Percentiles rank a stretch among this genome's conserved stretches.
Conservation (phyloP, 2,329 filamentous ascomycete species). For the Talaromyces marneffei region DNA sequence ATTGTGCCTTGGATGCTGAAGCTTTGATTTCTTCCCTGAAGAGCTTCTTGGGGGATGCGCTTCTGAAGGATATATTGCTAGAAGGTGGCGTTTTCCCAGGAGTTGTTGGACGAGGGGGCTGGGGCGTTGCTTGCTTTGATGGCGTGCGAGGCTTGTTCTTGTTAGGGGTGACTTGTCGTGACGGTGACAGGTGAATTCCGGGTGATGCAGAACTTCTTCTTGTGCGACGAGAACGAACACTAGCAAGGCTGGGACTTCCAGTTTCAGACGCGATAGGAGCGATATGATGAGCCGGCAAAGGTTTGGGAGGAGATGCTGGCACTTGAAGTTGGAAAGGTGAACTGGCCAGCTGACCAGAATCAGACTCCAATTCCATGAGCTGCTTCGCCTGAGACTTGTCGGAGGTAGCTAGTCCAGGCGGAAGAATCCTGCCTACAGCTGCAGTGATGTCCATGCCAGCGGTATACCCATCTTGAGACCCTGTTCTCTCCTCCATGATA, state of each 20-base stretch:
- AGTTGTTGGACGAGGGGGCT: slow-evolving; percentile 41
- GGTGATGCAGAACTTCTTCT: slow-evolving; percentile 44
- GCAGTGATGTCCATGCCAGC: slow-evolving; percentile 64
- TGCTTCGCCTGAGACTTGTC: slow-evolving; percentile 49
- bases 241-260: slow-evolving; percentile 52
- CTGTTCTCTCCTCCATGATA: slow-evolving; percentile 33
- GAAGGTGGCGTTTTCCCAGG: slow-evolving; percentile 48
- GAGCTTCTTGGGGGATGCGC: slow-evolving; percentile 47
- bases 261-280: slow-evolving; percentile 42
- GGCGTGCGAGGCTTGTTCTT: slow-evolving; percentile 35
- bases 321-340: slow-evolving; percentile 43
- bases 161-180: slow-evolving; percentile 37
- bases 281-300: slow-evolving; percentile 27
- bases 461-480: slow-evolving; percentile 41
- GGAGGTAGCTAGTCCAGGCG: slow-evolving; percentile 34
- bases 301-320: slow-evolving; percentile 27
- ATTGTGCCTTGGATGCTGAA: slow-evolving; percentile 33
- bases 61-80: slow-evolving; percentile 42
- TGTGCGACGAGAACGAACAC: slow-evolving; percentile 45
- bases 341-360: slow-evolving; percentile 43
- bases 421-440: slow-evolving; percentile 58
- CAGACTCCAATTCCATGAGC: slow-evolving; percentile 55
- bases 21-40: slow-evolving; percentile 38
- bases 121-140: slow-evolving; percentile 42
- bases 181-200: slow-evolving; percentile 38